Percentiles rank a stretch among this genome's conserved stretches.
Evolutionary conservation across 495 filamentous ascomycete genomes (phyloP).

Genomic region (Xylaria venustula): DNA sequence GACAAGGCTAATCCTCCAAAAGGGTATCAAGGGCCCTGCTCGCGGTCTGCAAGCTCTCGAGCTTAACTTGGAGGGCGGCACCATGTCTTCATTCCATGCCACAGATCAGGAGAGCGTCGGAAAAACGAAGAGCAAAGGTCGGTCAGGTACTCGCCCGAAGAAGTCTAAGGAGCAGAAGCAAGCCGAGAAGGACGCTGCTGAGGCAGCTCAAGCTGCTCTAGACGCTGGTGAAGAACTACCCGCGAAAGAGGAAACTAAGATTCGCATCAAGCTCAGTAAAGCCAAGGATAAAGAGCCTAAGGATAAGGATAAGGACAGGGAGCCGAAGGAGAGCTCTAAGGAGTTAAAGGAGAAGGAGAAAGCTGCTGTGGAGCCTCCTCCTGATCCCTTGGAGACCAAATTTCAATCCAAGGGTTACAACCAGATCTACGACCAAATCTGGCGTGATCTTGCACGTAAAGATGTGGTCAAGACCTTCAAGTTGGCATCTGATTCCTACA

Average conservation of each 20-base stretch:
- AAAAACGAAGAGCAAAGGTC: constrained; percentile 64
- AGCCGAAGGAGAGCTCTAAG: constrained; percentile 44
- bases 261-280: constrained; percentile 54
- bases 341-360: constrained; percentile 68
- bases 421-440: constrained; percentile 98
- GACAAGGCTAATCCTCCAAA: constrained; percentile 77
- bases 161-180: constrained; percentile 98
- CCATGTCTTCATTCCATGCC: constrained; percentile 80
- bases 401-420: constrained; percentile 91
- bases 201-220: constrained; percentile 80
- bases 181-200: constrained; percentile 88
- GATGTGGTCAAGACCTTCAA: constrained; percentile 89
- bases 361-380: constrained; percentile 54
- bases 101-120: constrained; percentile 55
- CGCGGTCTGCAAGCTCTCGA: constrained; percentile 72
- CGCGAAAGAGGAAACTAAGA: constrained; percentile 67
- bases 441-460: constrained; percentile 90
- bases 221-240: constrained; percentile 79
- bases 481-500: constrained; percentile 76
- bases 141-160: constrained; percentile 66
- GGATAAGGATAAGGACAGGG: constrained; percentile 39
- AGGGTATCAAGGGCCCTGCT: constrained; percentile 79
- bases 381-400: constrained; percentile 45
- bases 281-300: constrained; percentile 46
- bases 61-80: constrained; percentile 83